Evolutionary conservation across 768 basidiomycete genomes (phyloP), one percentile per base, ranked within the genome.

Genomic region (Leccinellum rugosiceps): DNA sequence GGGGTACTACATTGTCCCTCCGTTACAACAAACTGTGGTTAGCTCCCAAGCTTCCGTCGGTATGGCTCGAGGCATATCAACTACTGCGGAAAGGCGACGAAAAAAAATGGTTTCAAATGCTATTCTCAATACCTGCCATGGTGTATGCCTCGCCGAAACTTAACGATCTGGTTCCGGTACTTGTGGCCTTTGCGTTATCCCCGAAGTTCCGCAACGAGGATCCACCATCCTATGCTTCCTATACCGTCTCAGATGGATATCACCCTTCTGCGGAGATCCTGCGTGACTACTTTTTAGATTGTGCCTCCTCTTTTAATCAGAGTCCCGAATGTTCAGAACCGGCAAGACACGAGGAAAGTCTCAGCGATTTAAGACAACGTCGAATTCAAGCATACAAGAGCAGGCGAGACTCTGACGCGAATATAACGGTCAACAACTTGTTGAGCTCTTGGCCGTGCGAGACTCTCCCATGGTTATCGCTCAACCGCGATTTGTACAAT

Each of bases 41-140:
- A 21, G 17, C 47, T 0, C 66, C 59, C 0, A 10, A 31, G 7
- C 52, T 74, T 11, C 25, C 62, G 0, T 21, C 50, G 1, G 45
- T 60, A 4, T 75, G 71, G 62, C 45, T 76, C 50, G 55, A 66
- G 13, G 48, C 64, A 3, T 75, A 74, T 21, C 46, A 68, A 28
- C 32, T 63, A 8, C 67, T 65, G 38, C 67, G 66, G 31, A 9
- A 10, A 13, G 53, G 56, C 23, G 6, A 50, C 6, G 49, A 32
- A 32, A 19, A 26, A 0, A 50, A 32, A 31, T 50, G 49, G 49
- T 50, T 21, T 50, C 49, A 50, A 19, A 15, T 50, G 15, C 31
- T 50, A 21, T 50, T 50, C 49, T 50, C 49, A 2, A 31, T 50
- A 14, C 21, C 49, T 32, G 31, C 49, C 49, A 50, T 50, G 31